A percentile compares a stretch with the other conserved stretches of the same genome.
Conservation (phyloP, 345 rosid genomes). For the Populus davidiana region DNA sequence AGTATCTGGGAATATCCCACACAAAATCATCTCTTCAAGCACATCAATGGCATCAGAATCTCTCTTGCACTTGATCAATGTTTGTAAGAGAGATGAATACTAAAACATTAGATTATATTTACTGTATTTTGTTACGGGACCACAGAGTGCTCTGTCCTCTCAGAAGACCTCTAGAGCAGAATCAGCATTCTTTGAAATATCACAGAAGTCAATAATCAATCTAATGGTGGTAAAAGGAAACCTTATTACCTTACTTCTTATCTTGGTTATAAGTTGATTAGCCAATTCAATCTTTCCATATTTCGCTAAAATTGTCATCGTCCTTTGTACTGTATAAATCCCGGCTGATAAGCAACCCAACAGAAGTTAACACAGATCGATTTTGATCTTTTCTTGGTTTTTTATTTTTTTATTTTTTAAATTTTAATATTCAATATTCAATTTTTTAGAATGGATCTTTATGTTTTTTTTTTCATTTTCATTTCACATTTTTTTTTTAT, state of each 20-base stretch:
- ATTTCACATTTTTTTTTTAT: too few relatives aligned
- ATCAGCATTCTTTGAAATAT: conserved; percentile 76
- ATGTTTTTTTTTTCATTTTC: too few relatives aligned
- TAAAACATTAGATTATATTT: conserved; percentile 52
- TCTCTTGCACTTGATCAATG: conserved; percentile 73
- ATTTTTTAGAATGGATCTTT: too few relatives aligned
- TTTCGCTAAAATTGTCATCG: conserved; percentile 70
- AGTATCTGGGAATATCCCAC: conserved; percentile 59
- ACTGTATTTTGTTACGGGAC: conserved; percentile 41
- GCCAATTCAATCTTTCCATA: conserved; percentile 67
- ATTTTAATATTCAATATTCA: too few relatives aligned
- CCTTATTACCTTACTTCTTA: conserved; percentile 58
- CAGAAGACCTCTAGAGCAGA: conserved; percentile 75
- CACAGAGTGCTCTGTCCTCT: conserved; percentile 54
- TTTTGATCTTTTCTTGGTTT: too few relatives aligned
- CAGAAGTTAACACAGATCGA: conserved; percentile 49
- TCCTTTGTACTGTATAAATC: conserved; percentile 73
- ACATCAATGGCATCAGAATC: conserved; percentile 55
- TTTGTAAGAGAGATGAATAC: conserved; percentile 70
- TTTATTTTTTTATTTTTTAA: too few relatives aligned
- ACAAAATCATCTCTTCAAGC: conserved; percentile 70
- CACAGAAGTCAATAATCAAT: conserved; percentile 71
- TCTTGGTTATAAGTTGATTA: conserved; percentile 60
- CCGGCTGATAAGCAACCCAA: conserved; percentile 88
- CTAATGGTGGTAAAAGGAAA: conserved; percentile 79